Evolutionary conservation across 495 filamentous ascomycete species (phyloP), one percentile per base, ranked within the genome.

Genomic region (Hypomontagnella submonticulosa): DNA sequence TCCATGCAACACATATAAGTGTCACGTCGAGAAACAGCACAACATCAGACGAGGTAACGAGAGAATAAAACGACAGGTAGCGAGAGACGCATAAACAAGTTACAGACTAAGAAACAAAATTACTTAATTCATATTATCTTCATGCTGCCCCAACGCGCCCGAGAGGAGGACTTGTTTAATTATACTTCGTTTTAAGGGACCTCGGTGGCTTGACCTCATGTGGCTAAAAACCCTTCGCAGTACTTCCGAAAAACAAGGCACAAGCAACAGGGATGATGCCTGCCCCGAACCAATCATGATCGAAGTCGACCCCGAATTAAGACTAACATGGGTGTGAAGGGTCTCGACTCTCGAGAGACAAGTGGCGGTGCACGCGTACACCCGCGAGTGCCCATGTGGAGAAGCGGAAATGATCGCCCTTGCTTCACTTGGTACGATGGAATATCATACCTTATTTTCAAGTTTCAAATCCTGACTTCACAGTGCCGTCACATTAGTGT

Each of bases 171-270:
- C 57, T 63, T 55, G 54, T 66, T 72, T 70, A 72, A 72, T 68
- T 71, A 67, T 71, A 73, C 60, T 16, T 58, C 38, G 68, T 70
- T 71, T 73, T 71, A 68, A 73, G 67, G 63, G 67, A 66, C 41
- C 34, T 68, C 49, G 67, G 71, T 73, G 71, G 71, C 71, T 73
- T 73, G 71, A 73, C 71, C 52, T 44, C 38, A 67, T 73, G 71
- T 73, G 71, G 71, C 71, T 73, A 71, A 73, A 27, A 66, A 57
- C 41, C 37, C 33, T 32, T 58, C 32, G 51, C 51, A 63, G 52
- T 37, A 52, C 48, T 41, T 33, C 48, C 55, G 63, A 63, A 27
- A 70, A 67, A 63, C 67, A 67, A 37, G 67, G 67, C 67, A 70
- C 47, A 55, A 36, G 13, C 30, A 47, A 34, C 66, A 63, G 37